Conservation (phyloP, 208 protist species). For the Balamuthia mandrillaris region DNA sequence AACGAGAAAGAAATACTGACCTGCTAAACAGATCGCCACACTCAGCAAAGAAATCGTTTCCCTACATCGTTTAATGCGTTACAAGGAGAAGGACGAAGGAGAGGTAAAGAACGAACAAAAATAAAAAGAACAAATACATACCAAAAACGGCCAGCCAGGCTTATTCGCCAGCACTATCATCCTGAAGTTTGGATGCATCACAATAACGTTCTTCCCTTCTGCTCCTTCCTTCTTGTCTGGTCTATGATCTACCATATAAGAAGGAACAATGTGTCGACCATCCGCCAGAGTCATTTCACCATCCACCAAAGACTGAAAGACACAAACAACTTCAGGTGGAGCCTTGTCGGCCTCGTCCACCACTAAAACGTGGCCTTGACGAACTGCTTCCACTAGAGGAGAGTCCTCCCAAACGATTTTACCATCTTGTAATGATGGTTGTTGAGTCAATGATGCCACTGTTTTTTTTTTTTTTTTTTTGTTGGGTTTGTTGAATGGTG, state of each 20-base stretch:
- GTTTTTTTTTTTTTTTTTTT: no score
- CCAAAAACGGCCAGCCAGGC: conserved; percentile 39
- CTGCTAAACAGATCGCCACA: conserved; percentile 84
- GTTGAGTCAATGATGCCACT: conserved; percentile 85
- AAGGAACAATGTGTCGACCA: conserved; percentile 43
- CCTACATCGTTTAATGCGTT: conserved; percentile 86
- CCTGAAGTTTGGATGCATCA: conserved; percentile 63
- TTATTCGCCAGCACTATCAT: conserved; percentile 61
- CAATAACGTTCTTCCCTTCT: background rate
- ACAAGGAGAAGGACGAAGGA: background rate
- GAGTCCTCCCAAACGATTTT: conserved; percentile 85
- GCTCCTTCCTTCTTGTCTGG: no score
- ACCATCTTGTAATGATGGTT: conserved; percentile 78
- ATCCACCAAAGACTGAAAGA: conserved; percentile 71
- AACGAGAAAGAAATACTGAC: background rate
- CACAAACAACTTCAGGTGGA: conserved; percentile 77
- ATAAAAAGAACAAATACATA: background rate
- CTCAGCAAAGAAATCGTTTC: conserved; percentile 88
- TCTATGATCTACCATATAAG: no score
- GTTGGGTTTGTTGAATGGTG: no score
- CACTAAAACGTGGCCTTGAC: conserved; percentile 84
- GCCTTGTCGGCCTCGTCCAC: conserved; percentile 92
- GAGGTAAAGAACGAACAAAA: background rate
- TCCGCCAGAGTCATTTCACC: conserved; percentile 68
- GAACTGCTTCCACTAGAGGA: conserved; percentile 85